Evolutionary conservation across 2,329 filamentous ascomycete genomes (phyloP), one percentile per base, ranked within the genome.

Genomic region (Arthrobotrys iridis): DNA sequence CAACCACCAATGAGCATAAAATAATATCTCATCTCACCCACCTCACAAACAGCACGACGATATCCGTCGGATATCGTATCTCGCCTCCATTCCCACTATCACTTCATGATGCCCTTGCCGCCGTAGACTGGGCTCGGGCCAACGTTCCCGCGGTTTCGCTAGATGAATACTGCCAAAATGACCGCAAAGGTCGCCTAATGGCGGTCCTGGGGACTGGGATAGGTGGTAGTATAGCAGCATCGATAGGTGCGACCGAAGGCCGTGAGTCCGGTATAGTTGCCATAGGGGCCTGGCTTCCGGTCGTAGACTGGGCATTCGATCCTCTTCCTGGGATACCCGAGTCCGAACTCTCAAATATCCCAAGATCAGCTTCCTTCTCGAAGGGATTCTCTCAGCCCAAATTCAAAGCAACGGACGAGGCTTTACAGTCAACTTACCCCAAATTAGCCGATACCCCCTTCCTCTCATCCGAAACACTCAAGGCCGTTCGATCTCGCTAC

Each of bases 281-380:
- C 7, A 41, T 24, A 1, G 72, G 65, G 10, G 52, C 66, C 0
- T 76, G 72, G 72, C 10, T 46, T 2, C 72, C 72, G 6, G 26
- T 76, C 10, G 37, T 66, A 8, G 72, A 76, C 33, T 76, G 72
- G 72, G 66, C 64, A 10, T 76, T 76, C 24, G 72, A 76, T 20
- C 72, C 72, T 28, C 66, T 76, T 22, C 72, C 72, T 2, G 72
- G 72, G 7, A 70, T 76, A 35, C 43, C 59, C 10, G 59, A 67
- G 30, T 76, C 72, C 15, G 0, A 37, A 11, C 66, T 70, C 3
- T 76, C 65, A 7, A 60, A 30, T 1, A 41, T 76, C n/a, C 72
- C 72, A 2, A 76, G 58, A 59, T 71, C 72, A 2, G 43, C 22
- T n/a, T 35, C 41, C 0, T 26, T 57, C 1, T 13, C 28, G 1